A percentile compares a stretch with the other conserved stretches of the same genome.
Conservation (phyloP, 1,284 basidiomycete species). For the Cerioporus squamosus region DNA sequence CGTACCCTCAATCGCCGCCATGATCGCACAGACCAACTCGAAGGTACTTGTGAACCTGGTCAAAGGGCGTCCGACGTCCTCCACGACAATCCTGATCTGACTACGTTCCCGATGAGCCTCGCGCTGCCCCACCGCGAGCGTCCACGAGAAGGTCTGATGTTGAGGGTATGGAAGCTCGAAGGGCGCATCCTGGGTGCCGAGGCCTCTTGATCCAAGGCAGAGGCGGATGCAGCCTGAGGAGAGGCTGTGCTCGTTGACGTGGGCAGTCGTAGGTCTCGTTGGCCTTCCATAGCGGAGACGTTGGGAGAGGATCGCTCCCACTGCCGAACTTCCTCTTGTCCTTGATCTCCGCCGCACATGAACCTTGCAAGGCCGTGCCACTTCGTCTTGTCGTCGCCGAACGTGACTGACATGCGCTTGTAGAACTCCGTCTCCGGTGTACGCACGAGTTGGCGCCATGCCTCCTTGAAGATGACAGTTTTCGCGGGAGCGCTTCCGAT, state of each 20-base stretch:
- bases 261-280: background rate
- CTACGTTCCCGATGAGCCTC: background rate
- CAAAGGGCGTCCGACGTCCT: constrained; percentile 7
- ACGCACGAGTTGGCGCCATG: constrained; percentile 13
- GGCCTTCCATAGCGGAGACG: background rate
- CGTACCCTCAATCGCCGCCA: constrained; percentile 19
- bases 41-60: constrained; percentile 10
- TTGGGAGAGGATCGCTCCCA: background rate
- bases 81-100: constrained; percentile 8
- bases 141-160: constrained; percentile 1
- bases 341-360: constrained; percentile 7
- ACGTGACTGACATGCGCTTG: background rate
- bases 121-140: background rate
- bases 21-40: constrained; percentile 12
- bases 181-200: too few relatives aligned
- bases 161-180: background rate
- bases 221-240: too few relatives aligned
- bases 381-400: background rate
- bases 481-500: too few relatives aligned
- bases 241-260: too few relatives aligned
- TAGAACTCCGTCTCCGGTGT: constrained; percentile 9
- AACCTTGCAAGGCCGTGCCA: constrained; percentile 1
- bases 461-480: constrained; percentile 17
- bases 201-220: too few relatives aligned
- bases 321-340: background rate